Evolutionary conservation across 2,329 filamentous ascomycete species (phyloP).

Genomic region (Alternaria ventricosa): DNA sequence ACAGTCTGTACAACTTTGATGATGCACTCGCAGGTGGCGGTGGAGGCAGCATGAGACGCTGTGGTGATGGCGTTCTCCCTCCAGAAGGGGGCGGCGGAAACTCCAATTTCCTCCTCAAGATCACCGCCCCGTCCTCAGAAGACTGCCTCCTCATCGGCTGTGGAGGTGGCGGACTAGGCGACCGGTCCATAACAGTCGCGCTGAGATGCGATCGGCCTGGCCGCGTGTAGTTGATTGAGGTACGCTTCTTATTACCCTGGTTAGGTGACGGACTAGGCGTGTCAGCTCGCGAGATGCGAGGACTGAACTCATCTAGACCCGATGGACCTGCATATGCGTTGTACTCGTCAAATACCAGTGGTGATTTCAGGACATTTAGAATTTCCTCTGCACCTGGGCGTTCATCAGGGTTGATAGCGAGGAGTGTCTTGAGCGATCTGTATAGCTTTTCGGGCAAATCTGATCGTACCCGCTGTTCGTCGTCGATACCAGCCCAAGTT

Average conservation of each 20-base stretch:
- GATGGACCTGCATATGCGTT: conserved; percentile 47
- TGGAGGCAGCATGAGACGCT: conserved; percentile 44
- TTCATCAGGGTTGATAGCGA: conserved; percentile 77
- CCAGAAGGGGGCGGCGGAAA: conserved; percentile 26
- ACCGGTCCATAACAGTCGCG: conserved; percentile 39
- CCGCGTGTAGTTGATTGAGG: conserved; percentile 34
- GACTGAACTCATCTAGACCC: conserved; percentile 42
- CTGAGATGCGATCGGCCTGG: conserved; percentile 45
- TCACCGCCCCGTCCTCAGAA: conserved; percentile 38
- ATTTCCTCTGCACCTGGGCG: conserved; percentile 89
- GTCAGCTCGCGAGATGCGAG: conserved; percentile 56
- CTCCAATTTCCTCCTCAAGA: conserved; percentile 40
- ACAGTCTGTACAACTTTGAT: conserved; percentile 17
- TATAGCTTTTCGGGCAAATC: conserved; percentile 90
- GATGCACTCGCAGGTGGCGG: conserved; percentile 25
- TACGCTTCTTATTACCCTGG: conserved; percentile 30
- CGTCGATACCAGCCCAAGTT: conserved; percentile 84
- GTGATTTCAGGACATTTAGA: conserved; percentile 75
- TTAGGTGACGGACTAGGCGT: conserved; percentile 44
- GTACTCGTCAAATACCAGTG: conserved; percentile 59
- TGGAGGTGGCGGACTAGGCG: conserved; percentile 41
- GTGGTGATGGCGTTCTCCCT: conserved; percentile 24
- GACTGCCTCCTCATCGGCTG: conserved; percentile 23
- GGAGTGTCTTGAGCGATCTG: conserved; percentile 77
- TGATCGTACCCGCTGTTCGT: conserved; percentile 73